These are phyloP conservation scores for Trypanosoma melophagium DNA, from an alignment of 208 protist species.

Conservation along the genomic window DNA sequence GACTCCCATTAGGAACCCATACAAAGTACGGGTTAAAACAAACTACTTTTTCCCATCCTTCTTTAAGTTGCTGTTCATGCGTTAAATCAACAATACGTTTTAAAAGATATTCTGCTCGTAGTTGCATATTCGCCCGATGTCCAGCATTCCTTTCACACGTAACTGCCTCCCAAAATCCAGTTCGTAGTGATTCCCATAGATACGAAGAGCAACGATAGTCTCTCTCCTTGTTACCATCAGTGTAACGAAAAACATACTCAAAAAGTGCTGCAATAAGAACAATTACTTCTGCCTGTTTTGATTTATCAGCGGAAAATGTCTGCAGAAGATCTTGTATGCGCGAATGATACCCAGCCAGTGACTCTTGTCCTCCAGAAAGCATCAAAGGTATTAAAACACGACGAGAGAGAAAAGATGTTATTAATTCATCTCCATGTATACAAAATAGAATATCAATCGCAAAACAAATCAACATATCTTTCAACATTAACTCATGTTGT, in stretches of 20 bases:
- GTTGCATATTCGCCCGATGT: conserved; percentile 68
- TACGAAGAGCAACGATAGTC: conserved; percentile 73
- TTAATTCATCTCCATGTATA: conserved; percentile 21
- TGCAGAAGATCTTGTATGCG: conserved; percentile 25
- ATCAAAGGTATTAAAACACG: conserved; percentile 77
- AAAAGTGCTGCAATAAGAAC: conserved; percentile 81
- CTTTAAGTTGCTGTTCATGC: conserved; percentile 29
- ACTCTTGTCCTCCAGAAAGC: conserved; percentile 16
- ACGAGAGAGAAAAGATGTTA: conserved; percentile 54
- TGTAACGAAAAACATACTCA: conserved; percentile 73
- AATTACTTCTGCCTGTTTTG: conserved; percentile 56
- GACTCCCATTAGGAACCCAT: conserved; percentile 36
- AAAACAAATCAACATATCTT: conserved; percentile 15
- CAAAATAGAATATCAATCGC: conserved; percentile 18
- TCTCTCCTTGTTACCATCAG: conserved; percentile 16
- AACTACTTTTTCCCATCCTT: conserved; percentile 22
- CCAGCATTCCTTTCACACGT: conserved; percentile 44
- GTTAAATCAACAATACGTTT: conserved; percentile 82
- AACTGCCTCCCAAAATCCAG: conserved; percentile 49
- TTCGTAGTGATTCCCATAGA: conserved; percentile 59
- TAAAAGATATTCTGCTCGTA: conserved; percentile 73
- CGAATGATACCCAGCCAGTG: conserved; percentile 16
- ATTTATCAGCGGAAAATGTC: conserved; percentile 17
- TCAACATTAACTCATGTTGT: conserved; percentile 1
- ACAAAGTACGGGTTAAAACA: conserved; percentile 48